These are phyloP conservation scores for Chamaecyparis obtusa DNA, from an alignment of 75 land plant species.

Conservation along the genomic window DNA sequence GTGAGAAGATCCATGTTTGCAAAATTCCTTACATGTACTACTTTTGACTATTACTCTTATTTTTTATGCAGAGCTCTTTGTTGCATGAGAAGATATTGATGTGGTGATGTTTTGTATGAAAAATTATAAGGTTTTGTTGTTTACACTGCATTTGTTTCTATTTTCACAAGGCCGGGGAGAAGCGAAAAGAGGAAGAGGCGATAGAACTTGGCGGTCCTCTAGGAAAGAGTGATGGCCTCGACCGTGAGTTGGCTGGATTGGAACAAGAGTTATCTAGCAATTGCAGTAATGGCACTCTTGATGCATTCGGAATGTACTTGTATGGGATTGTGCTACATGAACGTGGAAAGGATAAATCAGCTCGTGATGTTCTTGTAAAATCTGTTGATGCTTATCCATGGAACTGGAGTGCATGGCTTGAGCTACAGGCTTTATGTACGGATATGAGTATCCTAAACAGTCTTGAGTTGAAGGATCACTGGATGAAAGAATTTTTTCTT, in stretches of 20 bases:
- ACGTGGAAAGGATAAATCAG: constrained; percentile 67
- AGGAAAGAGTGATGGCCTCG: constrained; percentile 74
- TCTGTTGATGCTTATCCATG: constrained; percentile 95
- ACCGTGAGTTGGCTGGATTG: constrained; percentile 66
- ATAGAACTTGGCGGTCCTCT: constrained; percentile 88
- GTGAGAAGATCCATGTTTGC: not conserved
- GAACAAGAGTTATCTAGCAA: constrained; percentile 73
- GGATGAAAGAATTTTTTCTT: constrained; percentile 98
- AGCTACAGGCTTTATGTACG: constrained; percentile 86
- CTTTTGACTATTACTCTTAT: not conserved
- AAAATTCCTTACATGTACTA: not conserved
- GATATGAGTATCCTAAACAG: constrained; percentile 60
- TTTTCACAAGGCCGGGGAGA: constrained; percentile 86
- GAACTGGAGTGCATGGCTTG: constrained; percentile 99
- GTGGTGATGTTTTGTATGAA: not conserved
- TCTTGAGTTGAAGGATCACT: constrained; percentile 77
- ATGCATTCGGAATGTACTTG: constrained; percentile 87
- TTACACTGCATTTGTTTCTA: constrained; percentile 1
- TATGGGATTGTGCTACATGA: constrained; percentile 90
- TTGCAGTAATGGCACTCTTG: constrained; percentile 53
- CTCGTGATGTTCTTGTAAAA: constrained; percentile 68
- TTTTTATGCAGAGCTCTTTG: not conserved
- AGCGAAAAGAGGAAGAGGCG: constrained; percentile 94
- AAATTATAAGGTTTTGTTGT: not conserved
- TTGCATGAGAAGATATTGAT: not conserved